Evolutionary conservation across 129 eudicot genomes (phyloP).

Genomic region (Helichrysum umbraculigerum): DNA sequence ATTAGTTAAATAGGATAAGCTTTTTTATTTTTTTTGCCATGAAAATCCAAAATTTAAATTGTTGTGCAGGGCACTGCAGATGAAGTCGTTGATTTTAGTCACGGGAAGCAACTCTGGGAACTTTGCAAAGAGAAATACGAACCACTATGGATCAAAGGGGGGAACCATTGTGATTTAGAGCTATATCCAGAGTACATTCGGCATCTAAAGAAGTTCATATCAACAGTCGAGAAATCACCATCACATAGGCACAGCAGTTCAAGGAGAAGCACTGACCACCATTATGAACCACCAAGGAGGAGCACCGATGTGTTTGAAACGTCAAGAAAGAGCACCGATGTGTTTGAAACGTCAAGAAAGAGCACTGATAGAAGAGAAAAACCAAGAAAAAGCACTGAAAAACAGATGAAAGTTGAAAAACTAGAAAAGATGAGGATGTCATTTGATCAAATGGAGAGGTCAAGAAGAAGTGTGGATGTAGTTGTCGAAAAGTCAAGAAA

Average conservation of each 20-base stretch:
- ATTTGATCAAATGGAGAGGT: conserved; percentile 76
- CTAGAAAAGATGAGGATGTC: conserved; percentile 61
- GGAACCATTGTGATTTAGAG: conserved; percentile 86
- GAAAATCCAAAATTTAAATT: no score
- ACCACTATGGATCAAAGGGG: conserved; percentile 91
- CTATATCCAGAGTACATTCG: conserved; percentile 77
- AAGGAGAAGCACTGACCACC: conserved; percentile 66
- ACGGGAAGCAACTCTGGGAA: conserved; percentile 92
- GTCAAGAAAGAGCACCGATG: conserved; percentile 70
- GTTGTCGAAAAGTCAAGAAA: conserved; percentile 61
- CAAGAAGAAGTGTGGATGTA: conserved; percentile 81
- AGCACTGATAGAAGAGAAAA: conserved; percentile 78
- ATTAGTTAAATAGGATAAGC: no score
- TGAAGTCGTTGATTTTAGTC: conserved; percentile 79
- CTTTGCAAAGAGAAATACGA: conserved; percentile 90
- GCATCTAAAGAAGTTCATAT: conserved; percentile 78
- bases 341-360: conserved; percentile 61
- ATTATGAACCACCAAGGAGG: conserved; percentile 65
- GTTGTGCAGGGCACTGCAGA: conserved; percentile 80
- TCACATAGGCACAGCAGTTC: conserved; percentile 57
- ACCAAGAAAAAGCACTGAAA: conserved; percentile 72
- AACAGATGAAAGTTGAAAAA: conserved; percentile 45
- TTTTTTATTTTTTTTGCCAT: no score
- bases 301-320: conserved; percentile 68
- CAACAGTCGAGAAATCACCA: conserved; percentile 66